Evolutionary conservation across 371 early-diverging fungal genomes (phyloP).

Genomic region (Mortierella sp.): DNA sequence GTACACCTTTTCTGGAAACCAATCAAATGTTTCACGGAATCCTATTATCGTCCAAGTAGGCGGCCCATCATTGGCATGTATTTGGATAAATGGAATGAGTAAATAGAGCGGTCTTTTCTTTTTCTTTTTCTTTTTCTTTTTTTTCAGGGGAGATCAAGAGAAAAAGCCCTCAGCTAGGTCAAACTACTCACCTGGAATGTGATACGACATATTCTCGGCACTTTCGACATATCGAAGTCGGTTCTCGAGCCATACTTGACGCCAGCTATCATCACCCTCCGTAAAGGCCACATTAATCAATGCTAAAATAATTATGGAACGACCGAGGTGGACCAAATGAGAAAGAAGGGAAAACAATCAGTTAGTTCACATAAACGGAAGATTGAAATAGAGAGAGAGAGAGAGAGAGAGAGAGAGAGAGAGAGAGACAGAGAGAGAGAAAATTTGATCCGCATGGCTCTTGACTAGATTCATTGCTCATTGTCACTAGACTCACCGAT

Average conservation of each 20-base stretch:
- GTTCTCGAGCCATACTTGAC: slow-evolving; percentile 24
- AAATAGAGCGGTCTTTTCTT: too few species aligned
- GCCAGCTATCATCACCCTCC: slow-evolving; percentile 24
- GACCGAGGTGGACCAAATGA: neutral
- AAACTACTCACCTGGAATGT: slow-evolving; percentile 9
- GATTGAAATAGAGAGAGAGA: too few species aligned
- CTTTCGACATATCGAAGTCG: slow-evolving; percentile 18
- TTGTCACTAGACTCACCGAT: slow-evolving; percentile 19
- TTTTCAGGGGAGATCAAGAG: too few species aligned
- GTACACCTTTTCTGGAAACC: slow-evolving; percentile 7
- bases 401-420: too few species aligned
- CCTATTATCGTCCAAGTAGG: neutral
- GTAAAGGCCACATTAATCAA: slow-evolving; percentile 26
- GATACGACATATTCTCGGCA: slow-evolving; percentile 27
- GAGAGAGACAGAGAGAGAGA: too few species aligned
- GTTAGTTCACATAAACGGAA: too few species aligned
- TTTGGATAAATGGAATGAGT: too few species aligned
- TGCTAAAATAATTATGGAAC: neutral
- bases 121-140: too few species aligned
- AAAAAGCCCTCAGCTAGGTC: too few species aligned
- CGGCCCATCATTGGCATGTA: too few species aligned
- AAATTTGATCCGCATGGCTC: too few species aligned
- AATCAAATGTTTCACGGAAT: neutral
- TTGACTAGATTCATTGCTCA: too few species aligned
- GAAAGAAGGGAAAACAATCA: neutral